phyloP scores from a whole-genome alignment of 1,284 basidiomycete species.

The Rhodotorula glutinis region DNA sequence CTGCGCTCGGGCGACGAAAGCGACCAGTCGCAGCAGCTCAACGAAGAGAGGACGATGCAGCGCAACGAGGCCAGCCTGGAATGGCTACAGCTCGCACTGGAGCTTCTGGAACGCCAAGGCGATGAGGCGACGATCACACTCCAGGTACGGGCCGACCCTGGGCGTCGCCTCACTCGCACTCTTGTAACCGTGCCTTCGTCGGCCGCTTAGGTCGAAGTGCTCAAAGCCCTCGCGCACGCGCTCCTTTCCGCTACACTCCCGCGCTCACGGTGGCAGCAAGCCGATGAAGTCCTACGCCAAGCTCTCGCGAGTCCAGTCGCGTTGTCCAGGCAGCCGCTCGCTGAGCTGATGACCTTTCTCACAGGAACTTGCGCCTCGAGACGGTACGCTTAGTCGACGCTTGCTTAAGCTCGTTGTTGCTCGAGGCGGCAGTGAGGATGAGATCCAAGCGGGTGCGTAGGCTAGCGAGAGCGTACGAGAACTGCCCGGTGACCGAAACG shows the following conservation, averaged over 20 bases:
- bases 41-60: background rate
- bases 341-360: fast-evolving
- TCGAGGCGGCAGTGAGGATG: constrained; percentile 10
- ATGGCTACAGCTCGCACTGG: constrained; percentile 12
- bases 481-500: background rate
- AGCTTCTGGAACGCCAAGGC: constrained; percentile 6
- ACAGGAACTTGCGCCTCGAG: constrained; percentile 12
- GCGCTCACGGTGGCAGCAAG: background rate
- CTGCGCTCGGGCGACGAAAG: too few species aligned
- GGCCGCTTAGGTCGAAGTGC: constrained; percentile 5
- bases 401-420: constrained; percentile 21
- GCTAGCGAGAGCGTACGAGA: too few species aligned
- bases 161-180: too few species aligned
- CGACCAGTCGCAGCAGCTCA: too few species aligned
- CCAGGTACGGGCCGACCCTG: background rate
- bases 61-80: background rate
- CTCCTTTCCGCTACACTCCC: background rate
- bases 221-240: constrained; percentile 16
- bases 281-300: constrained; percentile 10
- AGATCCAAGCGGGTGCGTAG: constrained; percentile 1
- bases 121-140: background rate
- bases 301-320: background rate
- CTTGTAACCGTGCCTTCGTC: too few species aligned
- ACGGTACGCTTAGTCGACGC: background rate
- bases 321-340: too few species aligned